phyloP scores from a whole-genome alignment of 2,329 filamentous ascomycete genomes.

The Fusarium avenaceum region DNA sequence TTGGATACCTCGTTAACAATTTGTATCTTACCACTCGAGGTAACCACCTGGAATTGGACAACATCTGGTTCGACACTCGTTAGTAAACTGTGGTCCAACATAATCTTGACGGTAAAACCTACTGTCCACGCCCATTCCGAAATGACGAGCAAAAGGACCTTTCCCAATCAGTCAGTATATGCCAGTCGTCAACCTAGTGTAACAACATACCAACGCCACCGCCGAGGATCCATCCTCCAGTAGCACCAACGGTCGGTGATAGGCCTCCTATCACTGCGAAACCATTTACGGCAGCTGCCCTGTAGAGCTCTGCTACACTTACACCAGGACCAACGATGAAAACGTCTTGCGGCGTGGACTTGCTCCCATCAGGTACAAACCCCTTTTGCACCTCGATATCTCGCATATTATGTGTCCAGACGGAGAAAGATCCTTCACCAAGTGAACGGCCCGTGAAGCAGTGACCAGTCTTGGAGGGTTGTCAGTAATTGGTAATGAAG shows the following conservation, averaged over 20 bases:
- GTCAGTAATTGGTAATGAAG: not conserved
- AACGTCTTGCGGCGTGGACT: not conserved
- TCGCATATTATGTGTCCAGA: not conserved
- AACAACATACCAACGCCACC: not conserved
- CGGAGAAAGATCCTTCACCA: not conserved
- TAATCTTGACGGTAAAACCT: not conserved
- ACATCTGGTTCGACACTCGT: not conserved
- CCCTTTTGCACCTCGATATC: not conserved
- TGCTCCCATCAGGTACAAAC: not conserved
- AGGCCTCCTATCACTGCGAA: not conserved
- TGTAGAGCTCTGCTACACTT: not conserved
- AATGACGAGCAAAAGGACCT: not conserved
- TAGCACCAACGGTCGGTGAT: not conserved
- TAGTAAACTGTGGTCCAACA: not conserved
- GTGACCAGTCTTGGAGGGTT: not conserved
- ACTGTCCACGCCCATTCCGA: conserved; percentile 1
- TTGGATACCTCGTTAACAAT: not conserved
- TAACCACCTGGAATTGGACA: not conserved
- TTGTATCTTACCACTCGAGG: not conserved
- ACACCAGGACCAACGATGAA: not conserved
- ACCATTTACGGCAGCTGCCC: not conserved
- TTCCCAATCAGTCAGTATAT: not conserved
- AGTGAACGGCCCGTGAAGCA: not conserved
- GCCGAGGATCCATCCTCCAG: not conserved
- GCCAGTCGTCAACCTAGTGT: not conserved